Conservation (phyloP, 2,329 filamentous ascomycete genomes). For the Venturia effusa region DNA sequence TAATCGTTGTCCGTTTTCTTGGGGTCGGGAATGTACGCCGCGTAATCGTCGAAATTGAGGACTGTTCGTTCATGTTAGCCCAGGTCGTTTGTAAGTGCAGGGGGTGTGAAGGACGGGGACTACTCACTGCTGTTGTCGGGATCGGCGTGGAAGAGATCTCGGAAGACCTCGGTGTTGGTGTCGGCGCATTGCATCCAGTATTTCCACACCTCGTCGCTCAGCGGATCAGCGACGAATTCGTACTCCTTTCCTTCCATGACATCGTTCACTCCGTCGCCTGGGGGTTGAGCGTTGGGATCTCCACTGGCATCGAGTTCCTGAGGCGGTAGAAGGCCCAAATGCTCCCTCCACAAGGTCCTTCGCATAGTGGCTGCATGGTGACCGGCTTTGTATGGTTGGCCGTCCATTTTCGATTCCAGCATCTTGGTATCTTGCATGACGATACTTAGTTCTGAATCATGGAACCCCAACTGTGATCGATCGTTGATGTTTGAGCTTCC, state of each 20-base stretch:
- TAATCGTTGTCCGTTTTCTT: conserved; percentile 45
- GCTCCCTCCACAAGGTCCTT: conserved; percentile 79
- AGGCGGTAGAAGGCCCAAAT: conserved; percentile 69
- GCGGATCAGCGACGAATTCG: conserved; percentile 50
- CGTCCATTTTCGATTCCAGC: conserved; percentile 66
- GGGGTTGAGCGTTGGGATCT: conserved; percentile 66
- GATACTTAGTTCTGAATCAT: conserved; percentile 84
- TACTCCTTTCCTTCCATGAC: conserved; percentile 60
- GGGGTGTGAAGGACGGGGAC: neutral
- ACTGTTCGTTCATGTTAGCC: conserved; percentile 35
- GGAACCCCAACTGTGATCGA: conserved; percentile 73
- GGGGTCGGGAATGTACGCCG: conserved; percentile 54
- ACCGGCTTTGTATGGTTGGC: conserved; percentile 64
- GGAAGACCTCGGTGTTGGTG: conserved; percentile 62
- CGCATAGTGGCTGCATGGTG: conserved; percentile 72
- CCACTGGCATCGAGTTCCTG: conserved; percentile 56
- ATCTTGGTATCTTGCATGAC: conserved; percentile 75
- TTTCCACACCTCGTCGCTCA: conserved; percentile 46
- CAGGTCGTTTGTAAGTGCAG: neutral
- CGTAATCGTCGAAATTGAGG: conserved; percentile 83
- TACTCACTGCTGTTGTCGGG: conserved; percentile 69
- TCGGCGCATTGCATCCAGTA: conserved; percentile 60
- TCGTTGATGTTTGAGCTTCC: conserved; percentile 90
- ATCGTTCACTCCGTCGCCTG: conserved; percentile 58
- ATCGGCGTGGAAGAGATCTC: conserved; percentile 77